Evolutionary conservation across 495 filamentous ascomycete species (phyloP), one percentile per base, ranked within the genome.

Genomic region (Tuber borchii): DNA sequence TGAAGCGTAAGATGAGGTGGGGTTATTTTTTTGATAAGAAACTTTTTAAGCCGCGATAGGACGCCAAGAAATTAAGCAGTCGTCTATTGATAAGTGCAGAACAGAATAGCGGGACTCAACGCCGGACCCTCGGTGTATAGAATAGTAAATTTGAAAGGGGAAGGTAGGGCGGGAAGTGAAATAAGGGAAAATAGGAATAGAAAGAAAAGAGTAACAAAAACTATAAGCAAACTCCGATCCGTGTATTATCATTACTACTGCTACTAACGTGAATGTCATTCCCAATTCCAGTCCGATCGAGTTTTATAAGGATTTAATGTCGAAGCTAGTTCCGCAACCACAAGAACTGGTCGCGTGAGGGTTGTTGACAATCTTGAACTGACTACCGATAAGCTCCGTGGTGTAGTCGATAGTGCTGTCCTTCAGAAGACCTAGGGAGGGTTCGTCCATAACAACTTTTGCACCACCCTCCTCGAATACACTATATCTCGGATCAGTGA

Each of bases 241-340:
- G 26, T 31, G 56, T 17, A 65, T 34, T 65, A 65, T 31, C 31
- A 34, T 65, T 65, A 17, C n/a, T 31, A 31, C 51, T 26, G 56
- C n/a, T 65, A 16, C 56, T 34, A 19, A 16, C 45, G 56, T 61
- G 51, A 61, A 26, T 26, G n/a, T 12, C n/a, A 31, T 61, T 12
- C 51, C 56, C 56, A 34, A 65, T 34, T 10, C 26, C 56, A 65
- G 34, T 3, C 7, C 12, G 26, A 17, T 31, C 26, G 56, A 16
- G 31, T 17, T 34, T 65, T 65, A 65, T 65, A 65, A 19, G 26
- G 56, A 65, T 83, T 92, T 92, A 79, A 98, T 93, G 86, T 99
- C 95, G 85, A 99, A 99, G 83, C 95, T 98, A 26, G 95, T 97
- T 37, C 95, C 95, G 86, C 96, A 99, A 0, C 95, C 95, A 87